Evolutionary conservation across 2,329 filamentous ascomycete species (phyloP).

Genomic region (Pyricularia sp.): DNA sequence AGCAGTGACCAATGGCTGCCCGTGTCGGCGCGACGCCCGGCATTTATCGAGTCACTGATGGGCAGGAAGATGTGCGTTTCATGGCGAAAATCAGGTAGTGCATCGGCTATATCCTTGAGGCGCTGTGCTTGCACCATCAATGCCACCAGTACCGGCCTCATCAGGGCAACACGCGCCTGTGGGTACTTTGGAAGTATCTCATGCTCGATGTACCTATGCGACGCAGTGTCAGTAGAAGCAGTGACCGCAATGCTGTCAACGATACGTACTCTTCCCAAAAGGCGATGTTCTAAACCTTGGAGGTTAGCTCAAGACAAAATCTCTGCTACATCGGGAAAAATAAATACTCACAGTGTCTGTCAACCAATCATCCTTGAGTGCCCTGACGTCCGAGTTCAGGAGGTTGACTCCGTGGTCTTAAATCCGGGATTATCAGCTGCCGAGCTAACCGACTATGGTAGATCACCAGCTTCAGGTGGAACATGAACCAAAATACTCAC

Average conservation of each 20-base stretch:
- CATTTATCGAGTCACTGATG: conserved; percentile 77
- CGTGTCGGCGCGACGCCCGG: conserved; percentile 65
- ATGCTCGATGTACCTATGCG: conserved; percentile 66
- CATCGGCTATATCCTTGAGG: conserved; percentile 43
- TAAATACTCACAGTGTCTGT: conserved; percentile 71
- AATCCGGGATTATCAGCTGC: conserved; percentile 11
- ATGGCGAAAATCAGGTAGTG: conserved; percentile 69
- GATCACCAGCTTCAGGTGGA: neutral
- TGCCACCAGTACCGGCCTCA: conserved; percentile 90
- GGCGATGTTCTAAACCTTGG: conserved; percentile 63
- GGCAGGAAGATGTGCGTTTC: conserved; percentile 93
- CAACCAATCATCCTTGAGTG: conserved; percentile 86
- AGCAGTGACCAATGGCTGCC: conserved; percentile 93
- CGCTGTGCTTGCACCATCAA: conserved; percentile 43
- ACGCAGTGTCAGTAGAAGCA: neutral
- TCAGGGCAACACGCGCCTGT: conserved; percentile 77
- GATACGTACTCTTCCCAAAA: conserved; percentile 87
- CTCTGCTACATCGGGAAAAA: neutral
- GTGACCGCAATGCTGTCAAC: neutral
- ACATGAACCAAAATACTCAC: neutral
- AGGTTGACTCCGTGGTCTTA: conserved; percentile 27
- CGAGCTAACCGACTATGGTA: neutral
- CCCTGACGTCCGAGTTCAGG: conserved; percentile 71
- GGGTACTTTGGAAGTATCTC: conserved; percentile 76
- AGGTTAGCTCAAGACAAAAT: neutral